Conservation (phyloP, 192 early-diverging fungal species). For the Allomyces macrogynus region DNA sequence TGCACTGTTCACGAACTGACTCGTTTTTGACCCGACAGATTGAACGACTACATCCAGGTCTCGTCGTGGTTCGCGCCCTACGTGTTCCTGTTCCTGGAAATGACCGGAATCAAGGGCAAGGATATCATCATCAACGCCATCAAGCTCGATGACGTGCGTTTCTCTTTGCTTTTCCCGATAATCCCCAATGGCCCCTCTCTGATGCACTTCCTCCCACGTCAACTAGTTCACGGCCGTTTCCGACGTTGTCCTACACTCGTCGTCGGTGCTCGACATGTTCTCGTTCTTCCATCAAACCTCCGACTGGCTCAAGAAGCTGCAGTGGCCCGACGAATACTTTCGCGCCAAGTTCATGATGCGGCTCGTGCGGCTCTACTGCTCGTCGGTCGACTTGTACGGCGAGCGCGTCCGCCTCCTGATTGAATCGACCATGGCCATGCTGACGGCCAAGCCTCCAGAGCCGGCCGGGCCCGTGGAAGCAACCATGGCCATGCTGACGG, state of each 20-base stretch:
- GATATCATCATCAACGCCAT: conserved; percentile 52
- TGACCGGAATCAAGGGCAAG: conserved; percentile 35
- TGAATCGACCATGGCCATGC: too few species aligned
- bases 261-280: conserved; percentile 61
- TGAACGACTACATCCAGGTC: conserved; percentile 29
- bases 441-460: too few species aligned
- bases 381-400: background rate
- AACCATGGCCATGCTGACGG: too few species aligned
- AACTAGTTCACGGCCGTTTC: conserved; percentile 30
- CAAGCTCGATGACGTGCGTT: conserved; percentile 36
- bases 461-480: too few species aligned
- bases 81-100: conserved; percentile 42
- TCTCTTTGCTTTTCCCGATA: background rate
- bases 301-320: conserved; percentile 42
- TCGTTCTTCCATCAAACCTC: conserved; percentile 52
- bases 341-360: conserved; percentile 32
- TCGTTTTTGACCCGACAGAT: too few species aligned
- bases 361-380: background rate
- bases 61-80: conserved; percentile 49
- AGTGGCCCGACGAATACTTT: conserved; percentile 38
- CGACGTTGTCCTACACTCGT: conserved; percentile 34
- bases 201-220: background rate
- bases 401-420: background rate
- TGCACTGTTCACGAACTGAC: too few species aligned
- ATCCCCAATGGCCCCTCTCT: background rate